Percentiles rank a stretch among this genome's conserved stretches.
phyloP scores from a whole-genome alignment of 78 protist genomes.

The Dictyostelium discoideum region DNA sequence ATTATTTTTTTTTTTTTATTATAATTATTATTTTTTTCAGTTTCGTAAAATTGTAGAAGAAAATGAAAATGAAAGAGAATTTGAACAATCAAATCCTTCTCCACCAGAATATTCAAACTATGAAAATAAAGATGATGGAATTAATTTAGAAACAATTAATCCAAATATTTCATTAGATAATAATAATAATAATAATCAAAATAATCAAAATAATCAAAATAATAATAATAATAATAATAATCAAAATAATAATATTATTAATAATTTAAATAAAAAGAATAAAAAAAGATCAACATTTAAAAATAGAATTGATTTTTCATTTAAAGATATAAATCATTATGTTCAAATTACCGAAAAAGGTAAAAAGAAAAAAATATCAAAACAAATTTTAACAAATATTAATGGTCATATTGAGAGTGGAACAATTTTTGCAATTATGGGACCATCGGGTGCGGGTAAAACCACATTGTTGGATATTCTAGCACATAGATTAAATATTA shows the following conservation, averaged over 20 bases:
- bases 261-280: not conserved
- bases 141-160: not conserved
- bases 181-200: not conserved
- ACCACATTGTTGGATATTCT: conserved; percentile 74
- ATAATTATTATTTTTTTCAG: not conserved
- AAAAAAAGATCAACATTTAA: conserved; percentile 23
- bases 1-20: not conserved
- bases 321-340: conserved; percentile 47
- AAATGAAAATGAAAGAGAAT: not conserved
- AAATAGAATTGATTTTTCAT: conserved; percentile 57
- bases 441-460: conserved; percentile 40
- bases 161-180: conserved; percentile 12
- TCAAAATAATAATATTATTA: not conserved
- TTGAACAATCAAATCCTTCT: not conserved
- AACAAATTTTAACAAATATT: conserved; percentile 52
- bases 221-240: not conserved
- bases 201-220: not conserved
- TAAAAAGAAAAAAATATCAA: conserved; percentile 11
- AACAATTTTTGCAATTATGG: conserved; percentile 60
- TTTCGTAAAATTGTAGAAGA: not conserved
- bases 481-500: conserved; percentile 63
- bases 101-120: not conserved
- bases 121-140: conserved; percentile 5
- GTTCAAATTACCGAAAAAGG: not conserved
- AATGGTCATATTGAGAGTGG: conserved; percentile 40